Evolutionary conservation across 2,329 filamentous ascomycete genomes (phyloP), one percentile per base, ranked within the genome.

Genomic region (Macrophomina pseudophaseolina): DNA sequence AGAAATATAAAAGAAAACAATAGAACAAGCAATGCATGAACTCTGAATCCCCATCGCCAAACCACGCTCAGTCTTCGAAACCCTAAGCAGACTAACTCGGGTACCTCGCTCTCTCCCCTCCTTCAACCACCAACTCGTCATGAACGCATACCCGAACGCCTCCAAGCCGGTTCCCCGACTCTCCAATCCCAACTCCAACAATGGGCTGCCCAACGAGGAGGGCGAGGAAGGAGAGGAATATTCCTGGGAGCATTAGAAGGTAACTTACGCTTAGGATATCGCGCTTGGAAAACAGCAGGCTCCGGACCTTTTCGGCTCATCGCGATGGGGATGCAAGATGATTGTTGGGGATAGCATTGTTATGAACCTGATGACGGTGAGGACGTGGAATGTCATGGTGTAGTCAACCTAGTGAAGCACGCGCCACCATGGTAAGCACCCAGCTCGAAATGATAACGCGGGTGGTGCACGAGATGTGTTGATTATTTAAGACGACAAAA

Each of bases 391-490:
- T 14, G 75, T 76, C 67, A 72, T 74, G 5, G 68, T 60, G 64
- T 78, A 78, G 5, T 76, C 78, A 9, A 73, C 66, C 5, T 59
- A 69, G 8, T 66, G 49, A n/a, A 79, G 71, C 2, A 79, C 69
- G 9, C 73, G 67, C 35, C 23, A 74, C 70, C n/a, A 75, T 71
- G 0, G 76, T 67, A 4, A 77, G 56, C 1, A 76, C 70, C 51
- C 74, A 79, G 5, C 73, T 23, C 23, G 23, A 70, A 48, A 79
- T 75, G 0, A 11, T 14, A 35, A n/a, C 14, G 7, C 4, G 12
- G 16, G 33, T 16, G 56, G 18, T 5, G 40, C 4, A 8, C 18
- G 35, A 38, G 1, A 23, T 23, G 23, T 23, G 23, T 23, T 23
- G 23, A 23, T 23, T 23, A 23, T 23, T 23, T 1, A 23, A 23